Base-by-base conservation (phyloP, 768 basidiomycete species). In the Lactarius hatsudake region DNA sequence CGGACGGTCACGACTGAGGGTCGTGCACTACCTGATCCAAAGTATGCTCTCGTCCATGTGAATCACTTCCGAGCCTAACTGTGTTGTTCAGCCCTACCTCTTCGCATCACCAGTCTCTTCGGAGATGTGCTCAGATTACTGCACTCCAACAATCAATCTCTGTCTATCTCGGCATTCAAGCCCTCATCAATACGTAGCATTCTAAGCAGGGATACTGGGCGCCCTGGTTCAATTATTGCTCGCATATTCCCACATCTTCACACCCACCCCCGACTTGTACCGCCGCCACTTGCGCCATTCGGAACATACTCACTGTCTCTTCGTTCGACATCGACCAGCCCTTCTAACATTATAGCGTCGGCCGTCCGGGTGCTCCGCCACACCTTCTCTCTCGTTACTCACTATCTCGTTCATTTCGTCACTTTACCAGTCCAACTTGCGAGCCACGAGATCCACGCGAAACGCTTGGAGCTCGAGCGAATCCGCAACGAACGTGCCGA, bases 11-110 rank as follows among this genome's bases (percentile, higher is more conserved):
- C 73, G 79, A 32, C 70, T 77, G 61, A 82, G 80, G 23, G 81
- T 88, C 12, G 82, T 82, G 3, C 78, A 84, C 73, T 94, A 90
- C 76, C 80, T 96, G 32, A 69, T 96, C 1, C 91, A 95, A 79
- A 91, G 93, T 96, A 73, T 71, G 88, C 80, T 6, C 53, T 53
- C 55, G 26, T 56, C 18, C 38, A 10, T 26, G 12, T 59, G 54
- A 34, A 28, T 38, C 54, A 42, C 32, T 23, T 42, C 42, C 26
- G 15, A 20, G 45, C 55, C 36, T 32, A 48, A 54, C 48, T 12
- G 8, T 64, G 26, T 28, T 43, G 23, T 61, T 12, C 18, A 62
- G 61, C 63, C 34, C 64, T 74, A 9, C 66, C 75, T 0, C 62
- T 74, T n/a, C 70, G 64, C 12, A 34, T 64, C 10, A 38, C 32